Evolutionary conservation across 1,284 basidiomycete species (phyloP).

Genomic region (Grifola frondosa): DNA sequence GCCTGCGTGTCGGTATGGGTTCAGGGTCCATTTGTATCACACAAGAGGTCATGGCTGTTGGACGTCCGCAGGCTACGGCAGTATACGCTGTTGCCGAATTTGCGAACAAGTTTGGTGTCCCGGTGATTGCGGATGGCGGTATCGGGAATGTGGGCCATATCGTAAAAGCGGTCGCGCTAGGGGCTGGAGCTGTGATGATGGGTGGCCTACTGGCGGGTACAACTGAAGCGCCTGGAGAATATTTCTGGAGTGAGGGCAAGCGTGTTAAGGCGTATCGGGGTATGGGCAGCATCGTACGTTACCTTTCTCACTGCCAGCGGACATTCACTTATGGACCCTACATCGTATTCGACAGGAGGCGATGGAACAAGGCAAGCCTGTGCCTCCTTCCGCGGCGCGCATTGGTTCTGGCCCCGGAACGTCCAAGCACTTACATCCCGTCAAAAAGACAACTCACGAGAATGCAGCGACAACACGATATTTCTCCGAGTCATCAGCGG

Average conservation of each 20-base stretch:
- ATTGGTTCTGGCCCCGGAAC: slow-evolving; percentile 35
- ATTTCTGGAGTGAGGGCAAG: slow-evolving; percentile 99
- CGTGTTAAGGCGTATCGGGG: slow-evolving; percentile 98
- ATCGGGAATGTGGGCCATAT: slow-evolving; percentile 97
- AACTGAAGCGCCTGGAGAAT: slow-evolving; percentile 96
- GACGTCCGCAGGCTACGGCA: slow-evolving; percentile 95
- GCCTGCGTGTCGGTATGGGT: slow-evolving; percentile 95
- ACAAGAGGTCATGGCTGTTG: slow-evolving; percentile 99
- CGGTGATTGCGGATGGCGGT: slow-evolving; percentile 98
- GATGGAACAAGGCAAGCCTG: slow-evolving; percentile 83
- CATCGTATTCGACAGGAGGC: slow-evolving; percentile 55
- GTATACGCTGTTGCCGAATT: slow-evolving; percentile 96
- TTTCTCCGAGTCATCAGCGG: slow-evolving; percentile 92
- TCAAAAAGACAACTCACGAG: slow-evolving; percentile 60
- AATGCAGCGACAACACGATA: slow-evolving; percentile 97
- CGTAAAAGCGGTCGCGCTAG: slow-evolving; percentile 93
- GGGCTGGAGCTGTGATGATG: slow-evolving; percentile 99
- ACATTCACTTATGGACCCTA: neutral
- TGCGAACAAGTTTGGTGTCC: slow-evolving; percentile 90
- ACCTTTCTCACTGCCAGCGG: neutral
- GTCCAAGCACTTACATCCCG: slow-evolving; percentile 50
- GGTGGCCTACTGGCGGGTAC: slow-evolving; percentile 95
- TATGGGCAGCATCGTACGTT: slow-evolving; percentile 81
- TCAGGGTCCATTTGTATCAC: slow-evolving; percentile 99
- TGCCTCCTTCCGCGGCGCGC: slow-evolving; percentile 27